These are phyloP conservation scores for Trematosphaeria pertusa DNA, from an alignment of 2,329 filamentous ascomycete genomes.

Conservation along the genomic window DNA sequence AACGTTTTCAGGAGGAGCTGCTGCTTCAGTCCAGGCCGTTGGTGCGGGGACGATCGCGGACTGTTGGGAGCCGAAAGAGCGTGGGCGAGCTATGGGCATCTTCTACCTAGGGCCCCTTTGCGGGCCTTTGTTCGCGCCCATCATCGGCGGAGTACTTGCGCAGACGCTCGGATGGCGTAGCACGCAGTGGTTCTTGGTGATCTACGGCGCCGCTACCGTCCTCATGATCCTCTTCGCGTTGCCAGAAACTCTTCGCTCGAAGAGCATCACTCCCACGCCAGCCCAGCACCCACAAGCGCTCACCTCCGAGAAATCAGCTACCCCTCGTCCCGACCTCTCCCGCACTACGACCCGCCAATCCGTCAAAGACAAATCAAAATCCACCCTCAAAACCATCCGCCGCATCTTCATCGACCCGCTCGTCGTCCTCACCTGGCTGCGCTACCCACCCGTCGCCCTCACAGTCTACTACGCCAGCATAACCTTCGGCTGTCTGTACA, in stretches of 20 bases:
- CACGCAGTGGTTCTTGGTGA: constrained; percentile 49
- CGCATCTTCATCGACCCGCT: constrained; percentile 50
- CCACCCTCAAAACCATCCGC: constrained; percentile 32
- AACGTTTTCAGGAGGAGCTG: constrained; percentile 39
- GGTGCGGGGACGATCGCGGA: constrained; percentile 43
- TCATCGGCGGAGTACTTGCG: constrained; percentile 46
- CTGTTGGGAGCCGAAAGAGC: constrained; percentile 41
- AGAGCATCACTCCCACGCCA: constrained; percentile 8
- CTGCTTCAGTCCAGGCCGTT: constrained; percentile 41
- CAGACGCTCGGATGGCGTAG: constrained; percentile 45
- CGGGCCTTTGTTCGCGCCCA: constrained; percentile 47
- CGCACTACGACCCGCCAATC: constrained; percentile 44
- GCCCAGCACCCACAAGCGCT: constrained; percentile 2
- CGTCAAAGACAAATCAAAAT: constrained; percentile 41
- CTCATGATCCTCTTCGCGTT: constrained; percentile 42
- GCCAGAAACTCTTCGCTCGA: constrained; percentile 42
- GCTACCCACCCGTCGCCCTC: constrained; percentile 46
- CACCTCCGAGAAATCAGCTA: constrained; percentile 13
- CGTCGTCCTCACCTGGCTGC: constrained; percentile 46
- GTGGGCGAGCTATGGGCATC: constrained; percentile 45
- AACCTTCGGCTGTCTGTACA: constrained; percentile 48
- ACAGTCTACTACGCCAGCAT: constrained; percentile 51
- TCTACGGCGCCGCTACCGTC: constrained; percentile 44
- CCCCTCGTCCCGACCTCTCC: constrained; percentile 26
- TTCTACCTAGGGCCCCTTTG: constrained; percentile 50